Conservation (phyloP, 139 green algal species). For the Chlamydomonas eustigma region DNA sequence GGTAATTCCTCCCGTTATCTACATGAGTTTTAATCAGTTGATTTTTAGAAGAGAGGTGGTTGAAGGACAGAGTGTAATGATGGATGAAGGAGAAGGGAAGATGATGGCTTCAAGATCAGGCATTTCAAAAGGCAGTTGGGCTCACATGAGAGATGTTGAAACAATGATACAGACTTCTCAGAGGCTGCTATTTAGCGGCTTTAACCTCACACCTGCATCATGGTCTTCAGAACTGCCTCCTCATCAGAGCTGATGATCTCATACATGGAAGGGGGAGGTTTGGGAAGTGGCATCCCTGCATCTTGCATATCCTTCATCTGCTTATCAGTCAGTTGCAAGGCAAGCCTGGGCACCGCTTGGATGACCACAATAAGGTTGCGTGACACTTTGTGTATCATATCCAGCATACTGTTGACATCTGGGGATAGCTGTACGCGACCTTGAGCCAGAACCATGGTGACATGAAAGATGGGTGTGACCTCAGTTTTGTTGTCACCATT, state of each 20-base stretch:
- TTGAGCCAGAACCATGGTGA: slow-evolving; percentile 57
- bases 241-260: slow-evolving; percentile 70
- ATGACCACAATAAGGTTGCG: slow-evolving; percentile 31
- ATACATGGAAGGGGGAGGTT: slow-evolving; percentile 54
- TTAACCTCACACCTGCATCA: slow-evolving; percentile 41
- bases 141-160: no score
- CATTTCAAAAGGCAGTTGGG: no score
- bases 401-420: slow-evolving; percentile 72
- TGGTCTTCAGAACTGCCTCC: slow-evolving; percentile 71
- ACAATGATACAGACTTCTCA: background rate
- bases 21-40: no score
- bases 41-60: no score
- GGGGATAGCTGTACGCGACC: slow-evolving; percentile 66
- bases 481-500: slow-evolving; percentile 81
- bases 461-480: slow-evolving; percentile 75
- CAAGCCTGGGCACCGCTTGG: slow-evolving; percentile 59
- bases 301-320: slow-evolving; percentile 41
- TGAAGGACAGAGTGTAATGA: no score
- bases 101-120: no score
- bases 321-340: slow-evolving; percentile 48
- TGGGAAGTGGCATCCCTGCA: slow-evolving; percentile 28
- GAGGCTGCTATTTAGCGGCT: background rate
- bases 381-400: slow-evolving; percentile 70
- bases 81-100: no score
- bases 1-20: slow-evolving; percentile 75